Evolutionary conservation across 257 asterid genomes (phyloP), one percentile per base, ranked within the genome.

Genomic region (Jacaranda mimosifolia): DNA sequence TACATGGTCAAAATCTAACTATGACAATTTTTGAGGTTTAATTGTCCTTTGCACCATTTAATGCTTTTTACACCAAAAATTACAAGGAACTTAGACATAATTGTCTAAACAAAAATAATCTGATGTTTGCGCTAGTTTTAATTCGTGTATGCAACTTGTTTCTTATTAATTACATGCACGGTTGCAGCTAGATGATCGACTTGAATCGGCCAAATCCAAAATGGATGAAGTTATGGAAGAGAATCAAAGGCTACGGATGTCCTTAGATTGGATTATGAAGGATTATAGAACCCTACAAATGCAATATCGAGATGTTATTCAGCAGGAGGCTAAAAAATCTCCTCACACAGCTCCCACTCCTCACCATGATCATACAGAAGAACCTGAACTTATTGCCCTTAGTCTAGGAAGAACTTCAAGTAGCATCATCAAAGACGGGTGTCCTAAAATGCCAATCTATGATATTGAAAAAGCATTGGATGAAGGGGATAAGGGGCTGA

Each of bases 221-320:
- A 91, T 95, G 85, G 86, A 87, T 7, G 89, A 93, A 80, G 90
- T 93, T 6, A 88, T 87, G 82, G 91, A 91, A 82, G 99, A 95
- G 74, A 95, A 95, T 64, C 91, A 89, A 82, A 80, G 91, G 80
- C 87, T 95, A 2, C 91, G 79, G 75, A 82, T 43, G 82, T 77
- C 85, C 74, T 79, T 95, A 38, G 94, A 90, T 79, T 84, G 68
- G 73, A 77, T 95, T 9, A 85, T 84, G 75, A 91, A 89, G 81
- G 96, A 93, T 15, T 95, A 95, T 38, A 85, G 75, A 67, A 80
- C 85, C 81, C 92, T 95, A 76, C 94, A 95, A 77, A 77, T 78
- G 88, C 94, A 86, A 78, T 95, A 90, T 79, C 87, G 73, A 0
- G 93, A 89, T 11, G 71, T 82, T 43, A 59, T 80, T 72, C 88